Evolutionary conservation across 164 flowering plant species (phyloP).

Genomic region (Vitis labrusca): DNA sequence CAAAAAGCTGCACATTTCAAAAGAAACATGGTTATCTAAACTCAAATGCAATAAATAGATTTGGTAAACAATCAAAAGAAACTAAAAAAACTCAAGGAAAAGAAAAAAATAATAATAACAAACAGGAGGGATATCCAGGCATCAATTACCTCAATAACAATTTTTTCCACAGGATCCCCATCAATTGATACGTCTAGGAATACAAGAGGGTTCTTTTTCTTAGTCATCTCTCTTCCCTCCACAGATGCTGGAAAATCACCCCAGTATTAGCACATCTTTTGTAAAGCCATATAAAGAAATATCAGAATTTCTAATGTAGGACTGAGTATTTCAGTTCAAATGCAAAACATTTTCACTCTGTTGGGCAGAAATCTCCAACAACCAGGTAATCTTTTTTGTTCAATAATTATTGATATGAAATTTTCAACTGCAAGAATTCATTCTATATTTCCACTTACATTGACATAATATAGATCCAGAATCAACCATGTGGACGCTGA

Average conservation of each 20-base stretch:
- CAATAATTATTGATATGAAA: not conserved
- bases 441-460: not conserved
- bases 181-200: slow-evolving; percentile 70
- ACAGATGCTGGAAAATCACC: slow-evolving; percentile 5
- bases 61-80: not conserved
- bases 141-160: slow-evolving; percentile 63
- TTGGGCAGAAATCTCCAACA: not conserved
- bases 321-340: not conserved
- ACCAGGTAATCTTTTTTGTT: not conserved
- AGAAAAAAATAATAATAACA: slow-evolving; percentile 1
- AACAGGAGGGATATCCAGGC: not conserved
- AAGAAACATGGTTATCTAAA: slow-evolving; percentile 4
- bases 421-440: not conserved
- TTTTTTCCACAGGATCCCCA: slow-evolving; percentile 56
- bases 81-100: not conserved
- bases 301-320: not conserved
- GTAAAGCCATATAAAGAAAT: not conserved
- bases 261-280: slow-evolving; percentile 4
- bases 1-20: slow-evolving; percentile 67
- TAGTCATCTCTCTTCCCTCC: slow-evolving; percentile 41
- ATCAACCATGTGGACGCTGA: not conserved
- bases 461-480: not conserved
- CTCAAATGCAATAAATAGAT: not conserved
- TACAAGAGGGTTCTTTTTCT: slow-evolving; percentile 71
- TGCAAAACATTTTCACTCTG: not conserved